Evolutionary conservation across 2,329 filamentous ascomycete genomes (phyloP).

Genomic region (Colletotrichum sp.): DNA sequence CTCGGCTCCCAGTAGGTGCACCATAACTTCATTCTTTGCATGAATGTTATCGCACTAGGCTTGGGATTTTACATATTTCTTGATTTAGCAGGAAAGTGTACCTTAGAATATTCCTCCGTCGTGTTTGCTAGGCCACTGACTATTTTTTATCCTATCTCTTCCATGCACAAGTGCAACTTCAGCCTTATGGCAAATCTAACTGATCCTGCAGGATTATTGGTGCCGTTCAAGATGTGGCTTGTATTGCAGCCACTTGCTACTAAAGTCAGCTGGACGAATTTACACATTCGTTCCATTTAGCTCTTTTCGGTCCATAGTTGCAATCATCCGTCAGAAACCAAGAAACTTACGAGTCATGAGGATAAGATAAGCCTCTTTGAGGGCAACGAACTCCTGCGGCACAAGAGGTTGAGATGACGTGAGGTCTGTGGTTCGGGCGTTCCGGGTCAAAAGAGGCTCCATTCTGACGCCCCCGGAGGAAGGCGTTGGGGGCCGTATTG

Average conservation of each 20-base stretch:
- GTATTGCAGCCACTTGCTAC: background rate
- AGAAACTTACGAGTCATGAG: background rate
- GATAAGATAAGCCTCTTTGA: background rate
- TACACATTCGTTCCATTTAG: background rate
- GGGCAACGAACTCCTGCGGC: background rate
- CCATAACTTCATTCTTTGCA: background rate
- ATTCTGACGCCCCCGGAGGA: background rate
- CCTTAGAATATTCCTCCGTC: background rate
- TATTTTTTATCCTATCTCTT: background rate
- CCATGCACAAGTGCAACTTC: background rate
- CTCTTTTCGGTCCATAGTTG: background rate
- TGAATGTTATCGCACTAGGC: background rate
- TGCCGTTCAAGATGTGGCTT: background rate
- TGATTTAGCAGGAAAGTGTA: background rate
- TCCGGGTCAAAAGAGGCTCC: background rate
- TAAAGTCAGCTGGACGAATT: background rate
- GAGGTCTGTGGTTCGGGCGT: background rate
- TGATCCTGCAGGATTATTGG: background rate
- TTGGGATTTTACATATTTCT: background rate
- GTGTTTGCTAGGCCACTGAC: background rate
- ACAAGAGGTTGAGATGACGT: background rate
- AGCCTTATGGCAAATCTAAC: background rate
- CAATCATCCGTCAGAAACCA: background rate
- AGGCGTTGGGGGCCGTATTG: background rate
- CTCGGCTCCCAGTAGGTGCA: too few relatives aligned